These are phyloP conservation scores for Spiromastix sp. DNA, from an alignment of 2,329 filamentous ascomycete species.

Conservation along the genomic window DNA sequence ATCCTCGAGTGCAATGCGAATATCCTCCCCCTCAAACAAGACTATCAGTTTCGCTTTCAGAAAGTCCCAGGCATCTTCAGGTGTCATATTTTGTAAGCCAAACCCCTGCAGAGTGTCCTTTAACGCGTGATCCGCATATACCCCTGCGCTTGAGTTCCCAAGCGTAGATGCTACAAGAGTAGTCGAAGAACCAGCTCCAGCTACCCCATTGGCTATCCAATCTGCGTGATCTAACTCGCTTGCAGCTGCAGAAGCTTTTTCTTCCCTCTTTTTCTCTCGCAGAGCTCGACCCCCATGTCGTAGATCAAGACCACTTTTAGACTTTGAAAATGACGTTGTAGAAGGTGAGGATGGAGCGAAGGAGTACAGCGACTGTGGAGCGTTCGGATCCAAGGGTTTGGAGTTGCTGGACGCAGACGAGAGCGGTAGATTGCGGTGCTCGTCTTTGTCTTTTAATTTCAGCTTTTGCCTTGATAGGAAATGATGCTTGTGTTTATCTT, in stretches of 20 bases:
- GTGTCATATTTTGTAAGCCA: slow-evolving; percentile 58
- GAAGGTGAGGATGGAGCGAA: slow-evolving; percentile 55
- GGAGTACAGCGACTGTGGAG: slow-evolving; percentile 54
- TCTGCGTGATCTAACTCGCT: slow-evolving; percentile 27
- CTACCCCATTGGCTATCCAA: slow-evolving; percentile 17
- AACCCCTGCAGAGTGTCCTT: slow-evolving; percentile 39
- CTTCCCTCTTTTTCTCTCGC: slow-evolving; percentile 71
- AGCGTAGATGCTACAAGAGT: slow-evolving; percentile 27
- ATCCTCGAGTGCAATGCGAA: slow-evolving; percentile 55
- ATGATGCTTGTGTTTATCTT: slow-evolving; percentile 47
- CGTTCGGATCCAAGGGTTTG: slow-evolving; percentile 51
- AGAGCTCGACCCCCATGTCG: slow-evolving; percentile 66
- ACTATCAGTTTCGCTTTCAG: slow-evolving; percentile 53
- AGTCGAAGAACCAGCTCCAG: slow-evolving; percentile 16
- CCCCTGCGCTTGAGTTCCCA: slow-evolving; percentile 19
- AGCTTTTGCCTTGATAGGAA: slow-evolving; percentile 57
- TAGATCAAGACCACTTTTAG: slow-evolving; percentile 69
- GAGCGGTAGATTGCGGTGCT: slow-evolving; percentile 46
- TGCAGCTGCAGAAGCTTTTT: slow-evolving; percentile 37
- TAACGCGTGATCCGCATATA: slow-evolving; percentile 24
- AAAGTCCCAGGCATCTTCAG: slow-evolving; percentile 57
- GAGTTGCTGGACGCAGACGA: slow-evolving; percentile 58
- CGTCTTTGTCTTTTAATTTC: slow-evolving; percentile 53
- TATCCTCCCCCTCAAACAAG: slow-evolving; percentile 55
- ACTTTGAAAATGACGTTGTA: slow-evolving; percentile 61